Base-by-base conservation (phyloP, 1,139 yeast genomes). In the Yamadazyma conglobata region DNA sequence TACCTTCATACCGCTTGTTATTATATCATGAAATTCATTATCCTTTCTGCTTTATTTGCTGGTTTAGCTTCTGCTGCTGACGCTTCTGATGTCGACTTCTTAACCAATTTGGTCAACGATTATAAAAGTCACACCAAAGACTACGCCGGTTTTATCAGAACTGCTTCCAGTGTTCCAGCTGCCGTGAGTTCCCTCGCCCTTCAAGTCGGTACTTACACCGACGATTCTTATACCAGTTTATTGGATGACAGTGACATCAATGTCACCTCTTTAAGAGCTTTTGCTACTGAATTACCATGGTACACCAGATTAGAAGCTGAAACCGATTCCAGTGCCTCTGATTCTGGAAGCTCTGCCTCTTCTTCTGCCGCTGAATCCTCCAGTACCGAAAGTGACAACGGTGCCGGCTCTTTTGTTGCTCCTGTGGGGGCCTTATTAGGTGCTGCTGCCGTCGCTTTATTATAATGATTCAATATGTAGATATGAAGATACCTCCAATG, bases 231-330 rank as follows among this genome's bases (percentile, higher is more conserved):
- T 48, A 67, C 73, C 17, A 63, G 73, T 9, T 48, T 67, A 37
- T 55, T 66, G 45, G 50, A 54, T 23, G 42, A 56, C 28, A 49
- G 38, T 19, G 39, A 36, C 11, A 30, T 55, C 13, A 38, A 56
- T 33, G 45, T 65, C 17, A 27, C 42, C 6, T 38, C 51, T 9
- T 54, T 68, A 38, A 55, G 48, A 42, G 38, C 43, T 11, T 67
- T 52, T 43, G 73, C 70, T 22, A 55, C 66, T 23, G 51, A 52
- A 22, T 59, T 68, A 40, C 72, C 73, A 19, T 68, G 74, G 74
- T 63, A 56, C 47, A 30, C 67, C 33, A 48, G 65, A 33, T 47
- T 39, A 10, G 56, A 38, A 10, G 48, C 32, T 7, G 42, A 36
- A 30, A 42, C 22, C 13, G 34, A 26, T 14, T 31, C 42, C 4